These are phyloP conservation scores for Zygosaccharomyces pseudorouxii DNA, from an alignment of 805 yeast species.

Conservation along the genomic window DNA sequence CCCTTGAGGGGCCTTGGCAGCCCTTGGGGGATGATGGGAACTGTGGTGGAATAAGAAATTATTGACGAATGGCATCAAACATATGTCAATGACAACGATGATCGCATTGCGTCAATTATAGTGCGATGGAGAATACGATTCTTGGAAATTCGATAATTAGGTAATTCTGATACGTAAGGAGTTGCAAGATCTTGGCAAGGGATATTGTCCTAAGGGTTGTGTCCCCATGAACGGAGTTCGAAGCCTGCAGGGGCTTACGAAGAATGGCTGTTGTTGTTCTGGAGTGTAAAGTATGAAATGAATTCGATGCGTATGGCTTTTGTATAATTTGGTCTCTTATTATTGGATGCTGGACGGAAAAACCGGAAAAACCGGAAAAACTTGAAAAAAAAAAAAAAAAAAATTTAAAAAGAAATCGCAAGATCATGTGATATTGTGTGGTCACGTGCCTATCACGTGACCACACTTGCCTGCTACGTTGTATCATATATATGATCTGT, in stretches of 20 bases:
- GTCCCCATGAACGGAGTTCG: neutral
- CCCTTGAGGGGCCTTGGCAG: constrained; percentile 1
- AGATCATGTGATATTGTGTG: too few species aligned
- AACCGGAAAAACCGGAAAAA: neutral
- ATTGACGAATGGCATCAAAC: too few species aligned
- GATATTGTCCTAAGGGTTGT: neutral
- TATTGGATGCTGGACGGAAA: neutral
- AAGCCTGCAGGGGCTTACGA: neutral
- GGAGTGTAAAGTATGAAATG: neutral
- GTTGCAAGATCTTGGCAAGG: constrained; percentile 1
- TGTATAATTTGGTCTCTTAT: neutral
- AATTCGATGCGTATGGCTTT: neutral
- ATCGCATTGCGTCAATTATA: constrained; percentile 5
- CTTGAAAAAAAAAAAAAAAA: neutral
- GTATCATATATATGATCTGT: too few species aligned
- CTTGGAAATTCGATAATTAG: neutral
- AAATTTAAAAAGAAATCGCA: neutral
- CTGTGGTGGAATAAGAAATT: neutral
- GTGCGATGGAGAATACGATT: constrained; percentile 1
- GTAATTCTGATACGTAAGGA: neutral
- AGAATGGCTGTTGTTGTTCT: neutral
- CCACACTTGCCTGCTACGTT: too few species aligned
- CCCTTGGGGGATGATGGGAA: constrained; percentile 1
- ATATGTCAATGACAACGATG: neutral
- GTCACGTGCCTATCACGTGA: too few species aligned